Base-by-base conservation (phyloP, 75 land plant genomes). In the Selaginella tamariscina region DNA sequence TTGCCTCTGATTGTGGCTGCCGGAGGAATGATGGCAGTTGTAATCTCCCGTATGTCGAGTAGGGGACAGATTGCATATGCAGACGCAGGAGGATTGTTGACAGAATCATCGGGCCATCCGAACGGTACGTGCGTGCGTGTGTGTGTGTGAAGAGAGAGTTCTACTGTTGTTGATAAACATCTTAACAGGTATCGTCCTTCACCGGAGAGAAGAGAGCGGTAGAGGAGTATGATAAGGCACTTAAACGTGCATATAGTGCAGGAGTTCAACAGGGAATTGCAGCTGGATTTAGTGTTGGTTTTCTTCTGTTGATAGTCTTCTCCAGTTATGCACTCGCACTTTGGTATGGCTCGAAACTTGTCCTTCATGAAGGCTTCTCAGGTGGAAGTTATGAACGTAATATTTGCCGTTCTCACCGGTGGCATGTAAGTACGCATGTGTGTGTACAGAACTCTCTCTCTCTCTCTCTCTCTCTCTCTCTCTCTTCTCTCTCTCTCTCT, bases 321-420 rank as follows among this genome's bases (percentile, higher is more conserved):
- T 49, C 81, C 56, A 75, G 84, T 18, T 89, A 88, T 79, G 84
- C 85, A 23, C 59, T 89, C 71, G 90, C 86, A n/a, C 77, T 86
- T 59, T 89, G 86, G 86, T 89, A 86, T 67, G 94, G 86, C 8
- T 71, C 82, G 0, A 55, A 81, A 2, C 81, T 89, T 33, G 81
- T 89, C 55, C 64, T 79, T 1, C 68, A 75, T 23, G 72, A 73
- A 32, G 88, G 82, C 15, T 84, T 82, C 56, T 78, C 77, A 21
- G 96, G 98, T 0, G 98, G 89, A 15, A 26, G 86, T 94, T 20
- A 31, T 89, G n/a, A 89, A 73, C 68, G 85, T 89, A 20, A 78
- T 90, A 2, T 68, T 87, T 64, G 96, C 96, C 27, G 82, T 94
- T n/a, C 67, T 94, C 44, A 83, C 82, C 39, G 98, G 96, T 28